Percentiles rank a stretch among this genome's conserved stretches.
These are phyloP conservation scores for Cystobasidium pallidum DNA, from an alignment of 1,284 basidiomycete genomes.

Conservation along the genomic window DNA sequence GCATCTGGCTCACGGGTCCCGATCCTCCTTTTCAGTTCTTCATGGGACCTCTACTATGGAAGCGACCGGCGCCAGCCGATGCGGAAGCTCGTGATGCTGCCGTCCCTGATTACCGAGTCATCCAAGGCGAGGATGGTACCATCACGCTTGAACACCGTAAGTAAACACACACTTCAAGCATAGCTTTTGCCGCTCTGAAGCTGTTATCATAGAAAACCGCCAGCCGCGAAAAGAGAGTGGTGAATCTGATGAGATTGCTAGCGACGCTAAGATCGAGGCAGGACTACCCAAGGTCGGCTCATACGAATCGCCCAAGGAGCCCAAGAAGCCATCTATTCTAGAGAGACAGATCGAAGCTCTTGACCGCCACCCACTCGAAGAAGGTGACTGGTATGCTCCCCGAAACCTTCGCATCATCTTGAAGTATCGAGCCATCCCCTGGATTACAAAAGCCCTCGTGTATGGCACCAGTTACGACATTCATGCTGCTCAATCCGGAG, in stretches of 20 bases:
- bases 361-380: constrained; percentile 34
- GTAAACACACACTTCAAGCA: too few species aligned
- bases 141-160: constrained; percentile 5
- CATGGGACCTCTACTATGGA: constrained; percentile 60
- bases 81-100: constrained; percentile 45
- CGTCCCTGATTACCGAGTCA: constrained; percentile 59
- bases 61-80: constrained; percentile 56
- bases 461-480: constrained; percentile 42
- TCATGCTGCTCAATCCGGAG: constrained; percentile 56
- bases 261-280: constrained; percentile 37
- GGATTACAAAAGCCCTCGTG: constrained; percentile 12
- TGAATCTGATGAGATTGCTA: constrained; percentile 29
- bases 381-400: constrained; percentile 29
- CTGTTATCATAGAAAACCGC: too few species aligned
- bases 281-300: too few species aligned
- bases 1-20: neutral
- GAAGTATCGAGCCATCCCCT: constrained; percentile 45
- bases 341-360: constrained; percentile 17
- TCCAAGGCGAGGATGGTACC: constrained; percentile 18
- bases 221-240: too few species aligned
- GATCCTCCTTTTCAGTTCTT: constrained; percentile 54
- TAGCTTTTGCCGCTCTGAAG: too few species aligned
- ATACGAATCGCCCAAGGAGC: too few species aligned
- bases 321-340: constrained; percentile 9
- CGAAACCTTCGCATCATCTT: constrained; percentile 59